Evolutionary conservation across 2,329 filamentous ascomycete genomes (phyloP).

Genomic region (Verticillium isaacii): DNA sequence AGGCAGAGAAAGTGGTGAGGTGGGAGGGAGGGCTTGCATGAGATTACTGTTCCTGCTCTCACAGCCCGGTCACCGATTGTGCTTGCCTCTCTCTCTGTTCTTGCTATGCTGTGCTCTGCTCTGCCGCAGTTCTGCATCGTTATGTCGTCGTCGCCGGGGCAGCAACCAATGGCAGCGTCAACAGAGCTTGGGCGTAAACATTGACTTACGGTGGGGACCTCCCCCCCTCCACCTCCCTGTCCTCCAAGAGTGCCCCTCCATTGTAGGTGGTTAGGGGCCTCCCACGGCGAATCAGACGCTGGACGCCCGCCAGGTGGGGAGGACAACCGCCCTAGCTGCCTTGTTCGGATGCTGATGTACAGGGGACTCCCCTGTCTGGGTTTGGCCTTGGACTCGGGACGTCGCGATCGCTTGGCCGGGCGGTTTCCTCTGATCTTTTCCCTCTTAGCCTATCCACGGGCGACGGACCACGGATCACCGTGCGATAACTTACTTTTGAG

Average conservation of each 20-base stretch:
- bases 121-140: neutral
- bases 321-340: too few species aligned
- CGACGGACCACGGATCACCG: too few species aligned
- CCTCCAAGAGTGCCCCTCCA: neutral
- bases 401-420: neutral
- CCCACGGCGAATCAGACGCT: neutral
- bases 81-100: neutral
- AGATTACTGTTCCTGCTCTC: neutral
- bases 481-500: too few species aligned
- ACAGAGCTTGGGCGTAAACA: conserved; percentile 1
- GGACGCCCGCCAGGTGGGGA: neutral
- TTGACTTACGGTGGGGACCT: conserved; percentile 1
- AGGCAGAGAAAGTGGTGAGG: neutral
- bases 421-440: neutral
- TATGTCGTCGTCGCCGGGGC: neutral
- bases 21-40: neutral
- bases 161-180: conserved; percentile 2
- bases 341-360: too few species aligned
- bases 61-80: neutral
- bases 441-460: too few species aligned
- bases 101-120: neutral
- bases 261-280: neutral
- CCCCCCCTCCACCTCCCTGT: neutral
- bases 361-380: too few species aligned
- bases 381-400: neutral